Evolutionary conservation across 2,329 filamentous ascomycete genomes (phyloP), one percentile per base, ranked within the genome.

Genomic region (Epichloe sylvatica): DNA sequence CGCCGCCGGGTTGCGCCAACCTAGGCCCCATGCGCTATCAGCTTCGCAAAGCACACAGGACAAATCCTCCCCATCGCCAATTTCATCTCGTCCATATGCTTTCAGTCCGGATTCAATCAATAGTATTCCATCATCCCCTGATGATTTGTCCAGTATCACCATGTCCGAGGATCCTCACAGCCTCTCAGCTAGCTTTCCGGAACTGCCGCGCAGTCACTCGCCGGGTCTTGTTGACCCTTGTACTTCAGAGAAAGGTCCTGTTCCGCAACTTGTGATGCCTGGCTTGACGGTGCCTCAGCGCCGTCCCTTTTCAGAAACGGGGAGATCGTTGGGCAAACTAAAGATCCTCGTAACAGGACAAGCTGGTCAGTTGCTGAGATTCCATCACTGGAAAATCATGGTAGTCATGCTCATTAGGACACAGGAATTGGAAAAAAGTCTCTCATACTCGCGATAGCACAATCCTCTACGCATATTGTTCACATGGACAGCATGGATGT

Each of bases 201-300:
- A 58, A 19, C 47, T 57, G 47, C 55, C 52, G 40, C 56, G 48
- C 49, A 53, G 51, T 46, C 46, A 35, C 49, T 56, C 43, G 51
- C 49, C 50, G 39, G 46, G 54, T 58, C 42, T 49, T 60, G 21
- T 51, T 58, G 46, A 42, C 52, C 19, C 43, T 45, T 19, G 13
- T 41, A 43, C n/a, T 9, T 49, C 19, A 34, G 41, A 9, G 43
- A 46, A 6, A 43, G 40, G 25, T 43, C 45, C 58, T 53, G 74
- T 72, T 39, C 84, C 84, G 23, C 90, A 97, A 65, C 76, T 98
- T n/a, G 86, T 98, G 52, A 98, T 98, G 92, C 92, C 92, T 5
- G 95, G 89, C 61, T 83, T 98, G 59, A 82, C 80, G 53, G 92
- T 98, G 78, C 91, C 92, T 3, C 85, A 80, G 53, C 81, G 92